Evolutionary conservation across 2,329 filamentous ascomycete genomes (phyloP), one percentile per base, ranked within the genome.

Genomic region (Penicillium sclerotiorum): DNA sequence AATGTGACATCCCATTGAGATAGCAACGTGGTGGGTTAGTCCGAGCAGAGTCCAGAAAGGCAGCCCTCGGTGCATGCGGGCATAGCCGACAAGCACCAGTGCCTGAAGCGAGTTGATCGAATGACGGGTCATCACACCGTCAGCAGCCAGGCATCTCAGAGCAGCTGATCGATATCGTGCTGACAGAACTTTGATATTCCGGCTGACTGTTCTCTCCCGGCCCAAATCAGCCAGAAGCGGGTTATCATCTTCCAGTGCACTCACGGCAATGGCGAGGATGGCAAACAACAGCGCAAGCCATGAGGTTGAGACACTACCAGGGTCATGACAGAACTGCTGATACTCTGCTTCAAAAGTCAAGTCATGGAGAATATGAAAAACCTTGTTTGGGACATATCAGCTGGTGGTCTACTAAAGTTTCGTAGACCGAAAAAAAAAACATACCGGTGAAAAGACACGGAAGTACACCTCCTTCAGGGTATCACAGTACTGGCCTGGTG

Each of bases 321-420:
- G 63, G 28, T 69, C 63, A 49, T 70, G 63, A 27, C 63, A 64
- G 44, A 74, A 74, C 15, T 63, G 60, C 32, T 66, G 62, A 50
- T 73, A 74, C 47, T 73, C 68, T 12, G 62, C 63, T 28, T 72
- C 64, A 30, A 74, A 74, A 4, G 70, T 72, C 37, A 70, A 60
- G 47, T 74, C 71, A 43, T 74, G 72, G 8, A 74, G 64, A 37
- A 74, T 66, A 55, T 74, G 71, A 41, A 73, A 74, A 11, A 74
- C 57, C 65, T 21, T 27, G n/a, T n/a, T n/a, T 23, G 17, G 23
- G 20, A 22, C 8, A 22, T 22, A 22, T 38, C 5, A 38, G 20
- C 9, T 32, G 39, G 11, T 21, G 17, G 8, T 20, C 32, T 7
- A 9, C 13, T 5, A 17, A 27, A 7, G 15, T 9, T 36, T 12